Evolutionary conservation across 495 filamentous ascomycete species (phyloP), one percentile per base, ranked within the genome.

Genomic region (Daldinia vernicosa): DNA sequence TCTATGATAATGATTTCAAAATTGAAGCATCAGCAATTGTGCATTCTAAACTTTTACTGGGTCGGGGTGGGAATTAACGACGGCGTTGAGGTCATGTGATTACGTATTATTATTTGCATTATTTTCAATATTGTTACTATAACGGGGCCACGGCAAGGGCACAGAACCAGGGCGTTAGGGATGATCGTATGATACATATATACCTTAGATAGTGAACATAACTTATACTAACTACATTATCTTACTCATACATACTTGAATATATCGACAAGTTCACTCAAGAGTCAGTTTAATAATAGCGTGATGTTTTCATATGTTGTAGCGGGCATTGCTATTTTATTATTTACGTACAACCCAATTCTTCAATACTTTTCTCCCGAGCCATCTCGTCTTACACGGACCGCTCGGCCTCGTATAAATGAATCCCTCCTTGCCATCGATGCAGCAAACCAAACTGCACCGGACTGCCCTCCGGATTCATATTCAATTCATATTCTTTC

Each of bases 371-470:
- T 76, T 15, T 68, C 70, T 26, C 54, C 72, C 8, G 53, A 64
- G 28, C 75, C 68, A 51, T 47, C 45, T 14, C 69, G 67, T 52
- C 71, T 80, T 51, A 73, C 64, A n/a, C 79, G 78, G 19, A 79
- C 75, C 6, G 78, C 80, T 27, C 77, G 77, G 11, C 80, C 83
- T 15, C 74, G 74, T 15, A 72, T 84, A 33, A 81, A 83, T 56
- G 72, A 80, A 40, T 79, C 81, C 15, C 72, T 83, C 14, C 61
- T 84, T 35, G 82, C 82, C 22, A 71, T 84, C 14, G 82, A 84
- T 35, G 32, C 52, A 22, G 19, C 66, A 24, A 77, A 79, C 66
- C 57, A 71, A 40, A 78, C 74, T 53, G 60, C 53, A 37, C 67
- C 64, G 4, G 60, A 63, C 14, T 84, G 82, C 33, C 56, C 69